Conservation (phyloP, 2,329 filamentous ascomycete species). For the Ophiostoma tasmaniense region DNA sequence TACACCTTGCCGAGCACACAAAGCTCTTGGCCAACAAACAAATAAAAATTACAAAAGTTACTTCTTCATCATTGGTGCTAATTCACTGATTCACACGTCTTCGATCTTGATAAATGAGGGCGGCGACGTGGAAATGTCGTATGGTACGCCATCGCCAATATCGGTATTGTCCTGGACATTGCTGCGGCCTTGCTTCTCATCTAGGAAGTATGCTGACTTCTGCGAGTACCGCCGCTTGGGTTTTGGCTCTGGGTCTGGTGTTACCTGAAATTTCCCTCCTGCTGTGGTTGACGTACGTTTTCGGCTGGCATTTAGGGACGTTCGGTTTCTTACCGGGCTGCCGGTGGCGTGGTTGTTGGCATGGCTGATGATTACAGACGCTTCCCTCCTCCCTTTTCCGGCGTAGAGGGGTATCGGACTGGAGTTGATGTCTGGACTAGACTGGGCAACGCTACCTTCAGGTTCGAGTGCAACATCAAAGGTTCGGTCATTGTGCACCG, state of each 20-base stretch:
- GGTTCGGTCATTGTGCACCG: slow-evolving; percentile 4
- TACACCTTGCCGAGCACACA: slow-evolving; percentile 8
- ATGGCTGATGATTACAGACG: neutral
- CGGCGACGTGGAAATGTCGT: slow-evolving; percentile 2
- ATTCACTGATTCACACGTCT: neutral
- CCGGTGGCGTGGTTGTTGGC: neutral
- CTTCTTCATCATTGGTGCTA: neutral
- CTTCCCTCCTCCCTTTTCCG: neutral
- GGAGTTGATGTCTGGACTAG: slow-evolving; percentile 1
- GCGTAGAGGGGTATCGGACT: slow-evolving; percentile 7
- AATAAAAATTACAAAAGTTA: neutral
- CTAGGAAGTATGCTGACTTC: slow-evolving; percentile 12
- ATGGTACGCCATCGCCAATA: neutral
- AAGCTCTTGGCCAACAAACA: neutral
- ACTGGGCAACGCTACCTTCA: neutral
- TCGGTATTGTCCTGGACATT: neutral
- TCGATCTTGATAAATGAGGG: slow-evolving; percentile 11
- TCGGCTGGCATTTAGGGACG: neutral
- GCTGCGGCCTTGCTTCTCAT: neutral
- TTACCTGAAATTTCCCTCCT: neutral
- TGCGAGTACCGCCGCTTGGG: neutral
- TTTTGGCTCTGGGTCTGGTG: neutral
- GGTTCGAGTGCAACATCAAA: slow-evolving; percentile 1
- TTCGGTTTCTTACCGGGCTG: neutral
- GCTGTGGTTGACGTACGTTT: neutral